Evolutionary conservation across 208 protist species (phyloP).

Genomic region (Zelonia costaricensis): DNA sequence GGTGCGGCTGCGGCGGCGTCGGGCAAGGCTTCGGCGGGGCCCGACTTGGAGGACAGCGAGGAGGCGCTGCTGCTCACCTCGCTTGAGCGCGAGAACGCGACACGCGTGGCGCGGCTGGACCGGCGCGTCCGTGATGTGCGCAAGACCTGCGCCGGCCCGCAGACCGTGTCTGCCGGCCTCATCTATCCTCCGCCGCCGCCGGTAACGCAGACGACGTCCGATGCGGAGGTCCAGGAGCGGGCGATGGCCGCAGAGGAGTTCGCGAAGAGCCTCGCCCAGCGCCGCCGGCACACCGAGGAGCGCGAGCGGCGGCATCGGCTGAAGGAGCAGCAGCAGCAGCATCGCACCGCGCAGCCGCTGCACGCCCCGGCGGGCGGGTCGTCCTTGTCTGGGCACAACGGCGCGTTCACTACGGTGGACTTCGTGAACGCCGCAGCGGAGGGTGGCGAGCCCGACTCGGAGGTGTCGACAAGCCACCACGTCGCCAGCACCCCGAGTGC

Average conservation of each 20-base stretch:
- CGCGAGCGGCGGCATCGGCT: constrained; percentile 11
- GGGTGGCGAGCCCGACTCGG: too few relatives aligned
- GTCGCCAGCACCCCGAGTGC: neutral
- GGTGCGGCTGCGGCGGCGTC: neutral
- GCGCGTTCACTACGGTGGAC: neutral
- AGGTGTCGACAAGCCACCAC: too few relatives aligned
- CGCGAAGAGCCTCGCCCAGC: constrained; percentile 26
- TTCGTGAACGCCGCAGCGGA: neutral
- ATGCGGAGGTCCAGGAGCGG: constrained; percentile 62
- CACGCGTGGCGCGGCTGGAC: constrained; percentile 45
- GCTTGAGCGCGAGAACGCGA: constrained; percentile 39
- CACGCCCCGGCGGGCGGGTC: neutral
- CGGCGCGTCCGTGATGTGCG: constrained; percentile 19
- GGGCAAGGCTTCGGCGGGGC: neutral
- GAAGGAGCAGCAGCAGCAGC: neutral
- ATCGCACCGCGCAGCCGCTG: neutral
- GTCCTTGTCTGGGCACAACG: neutral
- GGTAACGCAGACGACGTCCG: constrained; percentile 49
- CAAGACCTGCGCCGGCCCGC: constrained; percentile 12
- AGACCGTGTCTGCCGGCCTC: neutral
- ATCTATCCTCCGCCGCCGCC: constrained; percentile 47
- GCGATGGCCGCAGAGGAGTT: constrained; percentile 60
- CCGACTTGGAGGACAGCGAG: neutral
- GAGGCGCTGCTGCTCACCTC: constrained; percentile 34
- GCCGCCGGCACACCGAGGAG: constrained; percentile 16